phyloP scores from a whole-genome alignment of 345 rosid species.

The Heritiera littoralis region DNA sequence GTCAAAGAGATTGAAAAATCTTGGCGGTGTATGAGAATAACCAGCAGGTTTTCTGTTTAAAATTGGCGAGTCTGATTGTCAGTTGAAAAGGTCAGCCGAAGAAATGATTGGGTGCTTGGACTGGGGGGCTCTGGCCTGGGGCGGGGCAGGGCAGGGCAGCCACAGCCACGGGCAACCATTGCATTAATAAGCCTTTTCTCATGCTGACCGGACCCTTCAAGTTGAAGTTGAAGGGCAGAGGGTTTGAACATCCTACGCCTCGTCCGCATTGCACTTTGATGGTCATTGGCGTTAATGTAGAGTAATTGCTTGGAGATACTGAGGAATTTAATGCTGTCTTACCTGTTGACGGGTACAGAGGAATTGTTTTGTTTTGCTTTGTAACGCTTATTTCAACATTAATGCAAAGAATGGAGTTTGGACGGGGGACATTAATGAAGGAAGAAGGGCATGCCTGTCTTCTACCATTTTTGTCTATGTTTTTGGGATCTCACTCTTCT shows the following conservation, averaged over 20 bases:
- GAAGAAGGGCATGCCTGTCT: neutral
- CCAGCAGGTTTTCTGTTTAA: conserved; percentile 55
- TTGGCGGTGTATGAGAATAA: conserved; percentile 56
- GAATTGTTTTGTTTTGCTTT: neutral
- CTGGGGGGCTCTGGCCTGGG: neutral
- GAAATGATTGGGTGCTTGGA: conserved; percentile 59
- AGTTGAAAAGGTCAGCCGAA: conserved; percentile 55
- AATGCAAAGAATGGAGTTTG: conserved; percentile 15
- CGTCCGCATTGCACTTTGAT: neutral
- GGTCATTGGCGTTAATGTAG: too few species aligned
- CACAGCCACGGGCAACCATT: neutral
- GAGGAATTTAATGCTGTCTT: conserved; percentile 24
- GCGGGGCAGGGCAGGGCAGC: neutral
- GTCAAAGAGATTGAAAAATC: conserved; percentile 26
- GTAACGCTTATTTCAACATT: conserved; percentile 18
- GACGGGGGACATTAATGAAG: conserved; percentile 19
- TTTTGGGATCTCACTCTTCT: neutral
- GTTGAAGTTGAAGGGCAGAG: neutral
- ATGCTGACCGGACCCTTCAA: neutral
- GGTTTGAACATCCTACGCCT: neutral
- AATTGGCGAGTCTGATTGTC: conserved; percentile 29
- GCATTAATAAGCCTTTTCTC: neutral
- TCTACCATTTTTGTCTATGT: neutral
- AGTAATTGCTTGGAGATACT: neutral
- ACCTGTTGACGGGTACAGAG: conserved; percentile 9